phyloP scores from a whole-genome alignment of 345 rosid species.

The Eucalyptus regnans region DNA sequence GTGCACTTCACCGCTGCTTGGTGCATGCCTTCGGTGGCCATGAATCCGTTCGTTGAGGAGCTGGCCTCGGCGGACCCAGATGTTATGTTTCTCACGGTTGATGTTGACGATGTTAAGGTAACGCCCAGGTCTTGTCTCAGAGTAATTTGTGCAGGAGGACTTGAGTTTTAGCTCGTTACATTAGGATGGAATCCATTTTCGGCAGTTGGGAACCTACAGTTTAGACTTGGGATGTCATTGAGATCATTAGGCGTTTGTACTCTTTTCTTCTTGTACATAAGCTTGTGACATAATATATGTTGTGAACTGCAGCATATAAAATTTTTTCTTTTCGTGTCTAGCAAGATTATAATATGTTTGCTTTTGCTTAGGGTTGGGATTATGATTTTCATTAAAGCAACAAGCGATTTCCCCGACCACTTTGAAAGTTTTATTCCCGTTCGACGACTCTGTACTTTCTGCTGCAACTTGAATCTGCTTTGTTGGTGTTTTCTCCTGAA shows the following conservation, averaged over 20 bases:
- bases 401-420: neutral
- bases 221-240: neutral
- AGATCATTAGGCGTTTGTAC: neutral
- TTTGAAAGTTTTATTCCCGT: neutral
- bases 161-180: neutral
- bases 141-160: neutral
- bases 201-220: neutral
- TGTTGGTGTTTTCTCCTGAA: neutral
- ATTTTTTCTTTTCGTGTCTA: neutral
- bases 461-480: neutral
- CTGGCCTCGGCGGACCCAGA: slow-evolving; percentile 48
- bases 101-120: slow-evolving; percentile 92
- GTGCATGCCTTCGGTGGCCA: slow-evolving; percentile 89
- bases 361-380: neutral
- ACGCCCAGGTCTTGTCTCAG: neutral
- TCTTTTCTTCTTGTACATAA: neutral
- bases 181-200: neutral
- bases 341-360: neutral
- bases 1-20: slow-evolving; percentile 88
- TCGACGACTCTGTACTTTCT: neutral
- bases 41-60: slow-evolving; percentile 72
- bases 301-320: neutral
- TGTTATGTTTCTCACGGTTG: slow-evolving; percentile 65
- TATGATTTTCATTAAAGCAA: neutral
- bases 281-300: neutral